Conservation (phyloP, 495 filamentous ascomycete genomes). For the Hypoxylon fuscum region DNA sequence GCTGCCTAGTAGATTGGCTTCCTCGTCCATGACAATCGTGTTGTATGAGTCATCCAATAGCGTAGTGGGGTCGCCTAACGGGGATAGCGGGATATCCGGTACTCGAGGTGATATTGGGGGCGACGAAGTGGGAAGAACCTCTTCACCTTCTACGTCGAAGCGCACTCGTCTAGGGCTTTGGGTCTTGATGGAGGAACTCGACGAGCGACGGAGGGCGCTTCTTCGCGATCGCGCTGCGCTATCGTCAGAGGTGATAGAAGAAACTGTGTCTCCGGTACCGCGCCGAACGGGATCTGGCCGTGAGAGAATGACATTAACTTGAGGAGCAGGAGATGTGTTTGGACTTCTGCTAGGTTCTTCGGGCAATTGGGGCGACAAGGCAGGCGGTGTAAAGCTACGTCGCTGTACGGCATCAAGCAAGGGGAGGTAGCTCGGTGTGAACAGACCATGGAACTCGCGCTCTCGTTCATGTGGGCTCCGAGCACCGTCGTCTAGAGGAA, state of each 20-base stretch:
- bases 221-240: conserved; percentile 52
- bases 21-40: conserved; percentile 29
- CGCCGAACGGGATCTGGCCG: conserved; percentile 35
- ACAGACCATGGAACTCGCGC: conserved; percentile 66
- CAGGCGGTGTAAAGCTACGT: conserved; percentile 35
- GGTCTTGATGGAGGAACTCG: conserved; percentile 49
- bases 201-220: conserved; percentile 61
- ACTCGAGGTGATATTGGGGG: conserved; percentile 44
- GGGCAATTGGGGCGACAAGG: conserved; percentile 31
- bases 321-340: conserved; percentile 14
- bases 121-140: conserved; percentile 61
- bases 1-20: conserved; percentile 52
- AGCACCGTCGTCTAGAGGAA: conserved; percentile 44
- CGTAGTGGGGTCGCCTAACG: conserved; percentile 35
- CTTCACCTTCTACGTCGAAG: conserved; percentile 61
- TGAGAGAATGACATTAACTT: conserved; percentile 8
- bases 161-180: conserved; percentile 63
- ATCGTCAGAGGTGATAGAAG: conserved; percentile 53
- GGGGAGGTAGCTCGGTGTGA: conserved; percentile 68
- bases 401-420: conserved; percentile 60
- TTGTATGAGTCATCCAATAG: conserved; percentile 42
- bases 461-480: conserved; percentile 61
- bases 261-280: conserved; percentile 48
- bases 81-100: conserved; percentile 22
- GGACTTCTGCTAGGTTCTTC: conserved; percentile 42